A percentile compares a stretch with the other conserved stretches of the same genome.
These are phyloP conservation scores for Ananas comosus DNA, from an alignment of 176 grass and related monocot genomes.

Conservation along the genomic window DNA sequence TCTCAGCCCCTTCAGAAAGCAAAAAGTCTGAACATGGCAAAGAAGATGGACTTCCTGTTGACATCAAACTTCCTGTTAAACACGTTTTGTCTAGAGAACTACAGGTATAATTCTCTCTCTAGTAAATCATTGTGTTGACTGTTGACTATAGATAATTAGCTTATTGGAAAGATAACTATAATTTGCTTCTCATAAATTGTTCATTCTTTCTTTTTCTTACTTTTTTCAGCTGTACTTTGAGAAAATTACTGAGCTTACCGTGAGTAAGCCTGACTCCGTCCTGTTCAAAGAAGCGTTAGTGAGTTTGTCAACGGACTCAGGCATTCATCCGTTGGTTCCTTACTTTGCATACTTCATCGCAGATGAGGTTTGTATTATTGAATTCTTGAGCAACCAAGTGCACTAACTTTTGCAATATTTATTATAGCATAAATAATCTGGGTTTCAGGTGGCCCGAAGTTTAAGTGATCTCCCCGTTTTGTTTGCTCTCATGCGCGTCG, in stretches of 20 bases:
- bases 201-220: conserved; percentile 18
- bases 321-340: conserved; percentile 85
- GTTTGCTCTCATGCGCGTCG: conserved; percentile 82
- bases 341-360: conserved; percentile 94
- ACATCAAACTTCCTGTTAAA: conserved; percentile 93
- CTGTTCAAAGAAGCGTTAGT: conserved; percentile 86
- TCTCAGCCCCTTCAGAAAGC: conserved; percentile 50
- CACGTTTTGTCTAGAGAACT: conserved; percentile 91
- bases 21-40: conserved; percentile 66
- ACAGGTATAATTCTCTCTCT: conserved; percentile 35
- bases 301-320: conserved; percentile 83
- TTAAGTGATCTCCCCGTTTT: conserved; percentile 72
- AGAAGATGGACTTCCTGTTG: conserved; percentile 66
- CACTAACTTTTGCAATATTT: not conserved
- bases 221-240: conserved; percentile 88
- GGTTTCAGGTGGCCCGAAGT: conserved; percentile 76
- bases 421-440: conserved; percentile 16
- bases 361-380: conserved; percentile 46
- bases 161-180: not conserved
- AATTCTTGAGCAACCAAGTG: conserved; percentile 1
- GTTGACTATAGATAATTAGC: not conserved
- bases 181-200: conserved; percentile 5
- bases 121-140: not conserved
- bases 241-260: conserved; percentile 86
- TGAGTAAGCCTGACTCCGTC: conserved; percentile 52